These are phyloP conservation scores for Diphasiastrum complanatum DNA, from an alignment of 83 land plant genomes.

Conservation along the genomic window DNA sequence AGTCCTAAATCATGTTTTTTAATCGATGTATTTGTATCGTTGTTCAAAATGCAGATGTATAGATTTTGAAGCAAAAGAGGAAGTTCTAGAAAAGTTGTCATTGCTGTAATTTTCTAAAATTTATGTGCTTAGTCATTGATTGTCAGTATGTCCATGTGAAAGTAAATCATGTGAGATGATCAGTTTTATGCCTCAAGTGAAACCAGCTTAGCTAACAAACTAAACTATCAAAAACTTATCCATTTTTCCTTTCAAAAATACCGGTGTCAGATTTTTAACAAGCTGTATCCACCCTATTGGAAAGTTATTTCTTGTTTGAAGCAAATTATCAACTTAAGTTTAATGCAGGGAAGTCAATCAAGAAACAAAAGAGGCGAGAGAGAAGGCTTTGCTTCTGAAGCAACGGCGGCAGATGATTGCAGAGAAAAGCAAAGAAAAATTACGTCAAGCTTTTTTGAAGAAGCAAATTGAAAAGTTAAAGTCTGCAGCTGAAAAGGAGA, in stretches of 20 bases:
- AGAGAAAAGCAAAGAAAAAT: conserved; percentile 73
- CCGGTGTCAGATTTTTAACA: background rate
- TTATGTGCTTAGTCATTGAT: too few species aligned
- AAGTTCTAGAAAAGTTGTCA: background rate
- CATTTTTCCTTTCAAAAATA: background rate
- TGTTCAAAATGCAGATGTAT: too few species aligned
- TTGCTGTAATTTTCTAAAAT: background rate
- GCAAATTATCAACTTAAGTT: background rate
- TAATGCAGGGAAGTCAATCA: conserved; percentile 79
- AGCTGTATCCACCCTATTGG: background rate
- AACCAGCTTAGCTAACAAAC: background rate
- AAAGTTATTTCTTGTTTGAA: background rate
- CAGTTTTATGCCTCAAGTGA: background rate
- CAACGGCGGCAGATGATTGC: conserved; percentile 63
- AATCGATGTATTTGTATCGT: too few species aligned
- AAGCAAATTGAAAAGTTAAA: conserved; percentile 72
- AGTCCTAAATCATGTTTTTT: too few species aligned
- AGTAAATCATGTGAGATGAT: too few species aligned
- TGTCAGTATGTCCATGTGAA: too few species aligned
- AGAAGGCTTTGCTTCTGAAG: conserved; percentile 59
- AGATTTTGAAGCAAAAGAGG: too few species aligned
- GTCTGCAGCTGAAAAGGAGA: conserved; percentile 26
- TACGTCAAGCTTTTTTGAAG: conserved; percentile 65
- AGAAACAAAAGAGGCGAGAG: conserved; percentile 82
- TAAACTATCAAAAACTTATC: background rate